These are phyloP conservation scores for Zymoseptoria tritici DNA, from an alignment of 2,329 filamentous ascomycete genomes.

Conservation along the genomic window DNA sequence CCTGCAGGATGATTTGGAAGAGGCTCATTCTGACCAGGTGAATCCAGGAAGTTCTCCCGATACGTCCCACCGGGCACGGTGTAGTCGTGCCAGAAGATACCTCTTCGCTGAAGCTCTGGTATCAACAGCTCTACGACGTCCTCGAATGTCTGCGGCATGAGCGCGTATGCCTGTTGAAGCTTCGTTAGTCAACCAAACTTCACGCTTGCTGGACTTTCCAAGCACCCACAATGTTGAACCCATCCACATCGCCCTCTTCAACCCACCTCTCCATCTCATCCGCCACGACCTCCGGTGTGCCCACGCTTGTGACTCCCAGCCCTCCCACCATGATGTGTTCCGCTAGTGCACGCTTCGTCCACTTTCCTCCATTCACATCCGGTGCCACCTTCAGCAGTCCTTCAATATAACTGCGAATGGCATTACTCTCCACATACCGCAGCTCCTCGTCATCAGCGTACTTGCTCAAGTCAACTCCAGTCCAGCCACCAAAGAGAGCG, in stretches of 20 bases:
- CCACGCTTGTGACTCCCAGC: constrained; percentile 57
- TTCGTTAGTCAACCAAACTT: background rate
- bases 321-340: constrained; percentile 62
- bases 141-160: constrained; percentile 61
- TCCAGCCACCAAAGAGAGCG: constrained; percentile 68
- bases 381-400: constrained; percentile 51
- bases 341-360: constrained; percentile 65
- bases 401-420: constrained; percentile 50
- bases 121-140: constrained; percentile 60
- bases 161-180: constrained; percentile 46
- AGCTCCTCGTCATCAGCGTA: constrained; percentile 59
- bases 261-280: constrained; percentile 63
- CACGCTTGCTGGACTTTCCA: background rate
- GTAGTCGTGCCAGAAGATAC: constrained; percentile 50
- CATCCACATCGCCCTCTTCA: constrained; percentile 61
- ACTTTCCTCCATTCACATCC: constrained; percentile 49
- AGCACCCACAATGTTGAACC: constrained; percentile 61
- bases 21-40: constrained; percentile 44
- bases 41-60: constrained; percentile 53
- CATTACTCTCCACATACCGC: constrained; percentile 54
- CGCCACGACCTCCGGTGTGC: constrained; percentile 57
- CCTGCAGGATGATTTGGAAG: constrained; percentile 47
- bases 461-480: constrained; percentile 55
- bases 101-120: constrained; percentile 54
- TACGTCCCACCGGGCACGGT: constrained; percentile 52